phyloP scores from a whole-genome alignment of 2,329 filamentous ascomycete genomes.

The Teratosphaeria pseudoeucalypti region DNA sequence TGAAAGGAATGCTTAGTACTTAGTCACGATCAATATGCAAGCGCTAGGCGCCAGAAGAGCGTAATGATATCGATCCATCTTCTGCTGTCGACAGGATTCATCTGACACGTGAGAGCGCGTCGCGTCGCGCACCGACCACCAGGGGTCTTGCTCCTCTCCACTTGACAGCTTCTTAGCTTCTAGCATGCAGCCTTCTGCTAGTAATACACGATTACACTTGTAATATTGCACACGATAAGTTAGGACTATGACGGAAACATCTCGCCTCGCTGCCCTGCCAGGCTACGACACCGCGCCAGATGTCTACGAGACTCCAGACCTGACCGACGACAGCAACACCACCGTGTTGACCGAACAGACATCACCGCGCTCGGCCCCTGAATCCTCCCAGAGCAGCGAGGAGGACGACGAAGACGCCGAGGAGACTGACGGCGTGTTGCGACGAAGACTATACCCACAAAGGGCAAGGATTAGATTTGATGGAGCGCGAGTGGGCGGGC shows the following conservation, averaged over 20 bases:
- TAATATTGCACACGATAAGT: too few relatives aligned
- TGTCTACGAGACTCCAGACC: constrained; percentile 89
- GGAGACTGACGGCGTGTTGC: constrained; percentile 56
- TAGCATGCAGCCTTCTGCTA: not conserved
- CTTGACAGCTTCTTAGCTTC: not conserved
- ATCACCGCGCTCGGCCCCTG: constrained; percentile 16
- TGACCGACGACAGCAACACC: constrained; percentile 83
- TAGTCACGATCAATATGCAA: not conserved
- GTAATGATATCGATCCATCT: not conserved
- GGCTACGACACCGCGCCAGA: constrained; percentile 64
- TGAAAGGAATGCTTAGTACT: not conserved
- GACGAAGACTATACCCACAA: constrained; percentile 63
- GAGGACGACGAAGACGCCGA: constrained; percentile 40
- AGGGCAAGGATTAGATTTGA: constrained; percentile 73
- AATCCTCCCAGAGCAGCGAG: constrained; percentile 17
- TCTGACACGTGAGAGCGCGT: not conserved
- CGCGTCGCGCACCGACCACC: not conserved
- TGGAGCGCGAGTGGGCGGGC: constrained; percentile 62
- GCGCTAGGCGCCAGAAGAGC: not conserved
- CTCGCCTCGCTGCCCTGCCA: constrained; percentile 12
- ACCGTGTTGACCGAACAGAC: constrained; percentile 27
- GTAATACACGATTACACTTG: too few relatives aligned
- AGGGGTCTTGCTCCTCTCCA: not conserved
- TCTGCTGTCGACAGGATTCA: not conserved
- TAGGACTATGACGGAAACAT: constrained; percentile 6